Evolutionary conservation across 805 yeast species (phyloP), one percentile per base, ranked within the genome.

Genomic region (Danielia oregonensis): DNA sequence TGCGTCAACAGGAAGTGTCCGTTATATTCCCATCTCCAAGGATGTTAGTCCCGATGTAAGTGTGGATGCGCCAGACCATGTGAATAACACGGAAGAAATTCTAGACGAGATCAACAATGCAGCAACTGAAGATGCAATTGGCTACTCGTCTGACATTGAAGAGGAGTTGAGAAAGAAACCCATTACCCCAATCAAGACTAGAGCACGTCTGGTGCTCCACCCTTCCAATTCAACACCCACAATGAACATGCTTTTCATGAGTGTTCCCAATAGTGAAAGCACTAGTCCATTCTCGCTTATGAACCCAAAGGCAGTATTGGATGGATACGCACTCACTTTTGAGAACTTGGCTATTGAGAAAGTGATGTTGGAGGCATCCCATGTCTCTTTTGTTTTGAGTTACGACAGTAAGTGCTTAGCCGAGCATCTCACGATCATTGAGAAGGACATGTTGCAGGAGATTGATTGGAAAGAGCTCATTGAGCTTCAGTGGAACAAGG

Each of bases 391-490:
- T 54, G 72, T 89, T 22, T 68, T 93, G 48, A 77, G 82, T 57
- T 82, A 77, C 55, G 78, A 73, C 36, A 79, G 96, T 2, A 60
- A 66, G 36, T 63, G 74, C 0, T 60, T 93, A 19, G 88, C 94
- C 5, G 75, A 79, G 43, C 97, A 91, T 44, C 70, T 91, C 59
- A 91, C 97, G 0, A 55, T 86, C 31, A 83, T 91, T 43, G 98
- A 93, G 57, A 70, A 79, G 34, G 97, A 93, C 56, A 74, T 88
- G 27, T 59, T 89, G 15, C 72, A 77, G 33, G 96, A 87, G 50
- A 73, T 93, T 25, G 97, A 91, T 56, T 91, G 97, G 97, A 81
- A 79, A 49, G 96, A 87, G 46, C 68, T 91, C 28, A 70, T 89
- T 27, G 89, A 86, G 42, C 62, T 85, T 42, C 72, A 77, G 31